Evolutionary conservation across 2,329 filamentous ascomycete genomes (phyloP), one percentile per base, ranked within the genome.

Genomic region (Dothideomycetidae sp.): DNA sequence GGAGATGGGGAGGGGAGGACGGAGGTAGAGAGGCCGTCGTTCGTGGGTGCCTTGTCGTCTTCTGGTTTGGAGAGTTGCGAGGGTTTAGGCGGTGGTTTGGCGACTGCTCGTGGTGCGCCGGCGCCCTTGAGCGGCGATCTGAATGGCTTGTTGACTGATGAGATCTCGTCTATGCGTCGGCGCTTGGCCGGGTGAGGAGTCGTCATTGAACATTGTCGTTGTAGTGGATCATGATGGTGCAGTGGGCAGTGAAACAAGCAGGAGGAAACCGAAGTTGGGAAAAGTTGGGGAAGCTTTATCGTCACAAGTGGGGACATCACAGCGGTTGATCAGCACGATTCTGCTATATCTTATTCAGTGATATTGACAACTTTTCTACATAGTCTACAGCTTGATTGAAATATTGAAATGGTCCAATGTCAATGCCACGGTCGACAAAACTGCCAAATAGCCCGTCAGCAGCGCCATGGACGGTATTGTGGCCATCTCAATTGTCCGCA

Each of bases 401-500:
- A 86, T 63, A 50, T 81, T 60, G 48, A 66, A 74, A 36, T 58
- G 50, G 54, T 88, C 79, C 44, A 88, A 55, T 2, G 55, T 63
- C 10, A 88, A 59, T 2, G 84, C 88, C 33, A 82, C 54, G 1
- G 58, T 71, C 1, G 81, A 79, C 31, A 94, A 43, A 1, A 68
- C 60, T 2, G 63, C 70, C 35, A 78, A 77, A 57, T 96, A 96
- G 4, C 57, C 71, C 14, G 83, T 58, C 45, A 98, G 57, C 21
- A 94, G 74, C 0, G 57, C 75, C 73, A 93, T 82, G 0, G 85
- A 73, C 39, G 63, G 56, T 3, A 69, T 49, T 5, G 73, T 70
- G 3, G 66, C 67, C 45, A 80, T 74, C 53, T 88, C 71, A 46
- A 96, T 60, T 2, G 90, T 98, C 28, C 78, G 77, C 38, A 96